phyloP scores from a whole-genome alignment of 225 moss, liverwort and hornwort genomes.

The Pseudoscleropodium purum region DNA sequence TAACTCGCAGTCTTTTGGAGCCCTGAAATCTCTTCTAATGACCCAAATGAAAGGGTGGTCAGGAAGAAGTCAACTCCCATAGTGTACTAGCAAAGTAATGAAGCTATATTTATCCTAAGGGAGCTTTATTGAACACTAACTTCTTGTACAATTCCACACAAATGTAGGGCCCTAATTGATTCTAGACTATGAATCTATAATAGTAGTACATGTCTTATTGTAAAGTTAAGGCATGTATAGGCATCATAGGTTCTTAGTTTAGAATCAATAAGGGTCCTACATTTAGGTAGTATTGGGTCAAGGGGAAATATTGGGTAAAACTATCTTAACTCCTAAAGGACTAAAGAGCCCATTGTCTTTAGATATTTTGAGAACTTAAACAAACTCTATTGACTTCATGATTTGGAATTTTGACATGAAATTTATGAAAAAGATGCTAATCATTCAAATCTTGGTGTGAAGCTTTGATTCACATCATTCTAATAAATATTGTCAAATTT shows the following conservation, averaged over 20 bases:
- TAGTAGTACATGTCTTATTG: not conserved
- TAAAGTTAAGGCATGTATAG: not conserved
- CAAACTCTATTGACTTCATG: accelerated
- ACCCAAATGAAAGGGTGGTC: no score
- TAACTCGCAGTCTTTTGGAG: no score
- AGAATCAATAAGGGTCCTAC: not conserved
- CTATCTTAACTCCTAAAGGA: accelerated
- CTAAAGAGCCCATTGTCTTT: not conserved
- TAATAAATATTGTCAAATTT: not conserved
- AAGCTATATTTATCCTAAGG: not conserved
- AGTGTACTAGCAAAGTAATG: accelerated
- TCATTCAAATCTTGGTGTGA: accelerated
- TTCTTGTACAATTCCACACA: accelerated
- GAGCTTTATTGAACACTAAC: accelerated
- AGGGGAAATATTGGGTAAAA: accelerated
- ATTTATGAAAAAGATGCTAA: not conserved
- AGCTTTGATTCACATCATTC: not conserved
- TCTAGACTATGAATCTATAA: not conserved
- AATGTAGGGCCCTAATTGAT: not conserved
- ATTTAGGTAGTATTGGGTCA: not conserved
- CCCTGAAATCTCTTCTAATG: no score
- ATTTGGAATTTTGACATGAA: not conserved
- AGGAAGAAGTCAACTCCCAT: no score
- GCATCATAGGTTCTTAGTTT: not conserved
- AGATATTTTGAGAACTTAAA: not conserved